These are phyloP conservation scores for Aspergillus carbonarius DNA, from an alignment of 2,329 filamentous ascomycete species.

Conservation along the genomic window DNA sequence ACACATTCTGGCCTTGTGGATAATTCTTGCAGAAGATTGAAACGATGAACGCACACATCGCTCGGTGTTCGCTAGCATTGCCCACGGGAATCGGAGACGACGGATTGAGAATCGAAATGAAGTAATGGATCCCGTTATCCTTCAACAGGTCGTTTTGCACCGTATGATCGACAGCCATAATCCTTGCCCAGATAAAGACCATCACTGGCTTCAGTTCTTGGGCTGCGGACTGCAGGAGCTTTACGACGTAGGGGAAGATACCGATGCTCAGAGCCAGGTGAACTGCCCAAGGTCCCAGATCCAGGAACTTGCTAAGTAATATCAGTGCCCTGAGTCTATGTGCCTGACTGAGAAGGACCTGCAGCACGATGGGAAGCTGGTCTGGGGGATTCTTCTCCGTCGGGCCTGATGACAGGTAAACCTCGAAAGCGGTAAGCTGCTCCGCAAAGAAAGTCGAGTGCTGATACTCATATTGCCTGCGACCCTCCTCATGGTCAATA, in stretches of 20 bases:
- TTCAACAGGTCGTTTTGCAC: constrained; percentile 94
- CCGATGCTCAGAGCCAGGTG: constrained; percentile 95
- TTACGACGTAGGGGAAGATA: constrained; percentile 98
- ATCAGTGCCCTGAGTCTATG: constrained; percentile 89
- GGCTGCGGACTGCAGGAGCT: constrained; percentile 90
- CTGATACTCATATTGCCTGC: constrained; percentile 82
- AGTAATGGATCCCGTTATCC: constrained; percentile 96
- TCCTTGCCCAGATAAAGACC: constrained; percentile 98
- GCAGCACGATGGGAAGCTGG: constrained; percentile 91
- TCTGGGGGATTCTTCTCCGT: constrained; percentile 85
- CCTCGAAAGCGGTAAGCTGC: constrained; percentile 94
- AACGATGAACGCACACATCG: constrained; percentile 98
- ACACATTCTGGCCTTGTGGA: constrained; percentile 86
- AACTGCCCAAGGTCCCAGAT: constrained; percentile 97
- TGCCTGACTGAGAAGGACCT: constrained; percentile 93
- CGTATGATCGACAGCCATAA: constrained; percentile 89
- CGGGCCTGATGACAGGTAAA: constrained; percentile 83
- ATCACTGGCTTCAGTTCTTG: constrained; percentile 95
- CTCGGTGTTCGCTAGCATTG: constrained; percentile 90
- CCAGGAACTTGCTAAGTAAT: constrained; percentile 86
- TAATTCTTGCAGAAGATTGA: constrained; percentile 97
- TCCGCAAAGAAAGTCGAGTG: constrained; percentile 97
- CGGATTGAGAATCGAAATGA: constrained; percentile 87
- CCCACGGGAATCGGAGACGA: constrained; percentile 78
- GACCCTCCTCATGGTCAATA: constrained; percentile 70